A percentile compares a stretch with the other conserved stretches of the same genome.
Conservation (phyloP, 179 eudicot genomes). For the Beta macrorhiza region DNA sequence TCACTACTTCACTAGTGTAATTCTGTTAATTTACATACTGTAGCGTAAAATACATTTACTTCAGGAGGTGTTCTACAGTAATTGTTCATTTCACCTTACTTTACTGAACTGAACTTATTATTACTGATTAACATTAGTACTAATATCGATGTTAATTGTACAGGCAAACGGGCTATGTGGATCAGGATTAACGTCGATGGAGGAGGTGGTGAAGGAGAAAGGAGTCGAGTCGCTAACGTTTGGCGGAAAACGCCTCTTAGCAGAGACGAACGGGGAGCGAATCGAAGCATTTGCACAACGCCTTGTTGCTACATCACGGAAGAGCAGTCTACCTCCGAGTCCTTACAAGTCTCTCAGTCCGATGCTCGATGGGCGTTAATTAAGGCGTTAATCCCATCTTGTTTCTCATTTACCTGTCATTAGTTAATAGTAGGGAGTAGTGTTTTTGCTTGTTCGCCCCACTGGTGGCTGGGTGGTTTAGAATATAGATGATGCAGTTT, state of each 20-base stretch:
- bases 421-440: constrained; percentile 11
- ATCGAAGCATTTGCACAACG: constrained; percentile 72
- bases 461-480: constrained; percentile 5
- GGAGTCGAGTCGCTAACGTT: constrained; percentile 79
- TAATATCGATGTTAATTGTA: constrained; percentile 6
- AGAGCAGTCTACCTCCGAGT: constrained; percentile 72
- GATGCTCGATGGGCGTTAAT: constrained; percentile 70
- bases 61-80: too few relatives aligned
- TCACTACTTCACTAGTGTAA: too few relatives aligned
- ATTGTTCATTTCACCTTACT: too few relatives aligned
- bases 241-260: constrained; percentile 79
- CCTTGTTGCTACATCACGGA: constrained; percentile 46
- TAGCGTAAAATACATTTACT: too few relatives aligned
- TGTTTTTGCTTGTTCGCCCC: constrained; percentile 18
- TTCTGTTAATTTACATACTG: too few relatives aligned
- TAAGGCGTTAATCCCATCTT: constrained; percentile 10
- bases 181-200: constrained; percentile 21
- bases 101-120: background rate
- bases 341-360: constrained; percentile 83
- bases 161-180: constrained; percentile 55
- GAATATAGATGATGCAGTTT: constrained; percentile 19
- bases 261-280: constrained; percentile 77
- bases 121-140: background rate
- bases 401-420: background rate
- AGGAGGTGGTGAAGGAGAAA: constrained; percentile 54